Evolutionary conservation across 345 rosid species (phyloP).

Genomic region (Hibiscus mutabilis): DNA sequence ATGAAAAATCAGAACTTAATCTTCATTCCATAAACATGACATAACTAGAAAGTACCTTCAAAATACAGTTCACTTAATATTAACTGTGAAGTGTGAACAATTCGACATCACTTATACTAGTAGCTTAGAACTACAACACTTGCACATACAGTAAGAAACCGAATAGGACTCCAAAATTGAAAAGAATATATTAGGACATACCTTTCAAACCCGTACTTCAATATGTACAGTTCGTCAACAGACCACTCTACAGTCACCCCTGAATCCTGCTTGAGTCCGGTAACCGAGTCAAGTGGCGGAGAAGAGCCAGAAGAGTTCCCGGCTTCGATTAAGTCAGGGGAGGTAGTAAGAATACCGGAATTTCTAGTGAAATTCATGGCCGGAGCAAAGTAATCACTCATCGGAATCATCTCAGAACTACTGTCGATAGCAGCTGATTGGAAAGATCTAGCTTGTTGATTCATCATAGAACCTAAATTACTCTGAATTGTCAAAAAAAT

Average conservation of each 20-base stretch:
- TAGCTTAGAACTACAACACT: background rate
- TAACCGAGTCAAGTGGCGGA: slow-evolving; percentile 40
- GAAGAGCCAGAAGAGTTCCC: slow-evolving; percentile 47
- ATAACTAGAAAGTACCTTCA: background rate
- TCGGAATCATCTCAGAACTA: slow-evolving; percentile 43
- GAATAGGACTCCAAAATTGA: background rate
- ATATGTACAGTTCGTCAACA: background rate
- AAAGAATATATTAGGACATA: background rate
- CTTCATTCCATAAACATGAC: background rate
- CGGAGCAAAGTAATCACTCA: slow-evolving; percentile 40
- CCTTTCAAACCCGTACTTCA: background rate
- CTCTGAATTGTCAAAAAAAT: slow-evolving; percentile 43
- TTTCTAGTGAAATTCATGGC: slow-evolving; percentile 30
- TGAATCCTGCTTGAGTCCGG: background rate
- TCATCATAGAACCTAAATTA: slow-evolving; percentile 30
- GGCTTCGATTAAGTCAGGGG: slow-evolving; percentile 26
- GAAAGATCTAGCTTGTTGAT: slow-evolving; percentile 46
- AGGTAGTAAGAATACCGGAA: slow-evolving; percentile 29
- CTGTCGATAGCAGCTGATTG: slow-evolving; percentile 35
- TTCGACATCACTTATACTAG: background rate
- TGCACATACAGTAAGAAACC: background rate
- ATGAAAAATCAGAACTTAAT: background rate
- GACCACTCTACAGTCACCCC: background rate
- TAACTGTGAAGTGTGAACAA: background rate
- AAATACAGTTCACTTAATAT: background rate